phyloP scores from a whole-genome alignment of 805 yeast species.

The Tetrapisispora taiwanensis region DNA sequence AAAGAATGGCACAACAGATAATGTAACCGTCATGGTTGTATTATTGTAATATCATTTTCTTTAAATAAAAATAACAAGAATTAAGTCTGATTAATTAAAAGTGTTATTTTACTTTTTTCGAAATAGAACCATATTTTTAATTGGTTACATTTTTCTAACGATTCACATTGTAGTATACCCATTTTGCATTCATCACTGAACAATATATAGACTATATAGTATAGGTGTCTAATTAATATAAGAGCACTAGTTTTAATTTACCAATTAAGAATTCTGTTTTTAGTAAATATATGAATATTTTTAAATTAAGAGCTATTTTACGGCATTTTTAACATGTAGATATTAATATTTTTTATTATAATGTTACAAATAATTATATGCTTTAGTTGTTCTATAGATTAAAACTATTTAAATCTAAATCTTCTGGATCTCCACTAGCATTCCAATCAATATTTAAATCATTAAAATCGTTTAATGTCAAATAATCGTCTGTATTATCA shows the following conservation, averaged over 20 bases:
- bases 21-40: slow-evolving; percentile 88
- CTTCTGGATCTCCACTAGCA: slow-evolving; percentile 21
- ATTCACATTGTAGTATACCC: neutral
- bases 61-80: too few relatives aligned
- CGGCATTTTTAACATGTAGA: too few relatives aligned
- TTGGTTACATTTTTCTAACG: neutral
- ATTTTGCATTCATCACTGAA: neutral
- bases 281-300: too few relatives aligned
- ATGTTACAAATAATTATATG: neutral
- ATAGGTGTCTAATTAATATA: neutral
- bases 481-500: slow-evolving; percentile 24
- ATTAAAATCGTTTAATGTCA: slow-evolving; percentile 29
- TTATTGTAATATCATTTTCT: slow-evolving; percentile 13
- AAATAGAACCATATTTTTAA: too few relatives aligned
- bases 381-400: slow-evolving; percentile 9
- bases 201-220: neutral
- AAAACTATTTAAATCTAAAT: slow-evolving; percentile 21
- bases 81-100: too few relatives aligned
- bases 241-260: neutral
- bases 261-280: too few relatives aligned
- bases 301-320: too few relatives aligned
- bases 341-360: neutral
- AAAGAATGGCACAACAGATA: slow-evolving; percentile 74
- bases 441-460: slow-evolving; percentile 29
- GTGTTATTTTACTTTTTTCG: too few relatives aligned